These are phyloP conservation scores for Xylaria bambusicola DNA, from an alignment of 495 filamentous ascomycete genomes.

Conservation along the genomic window DNA sequence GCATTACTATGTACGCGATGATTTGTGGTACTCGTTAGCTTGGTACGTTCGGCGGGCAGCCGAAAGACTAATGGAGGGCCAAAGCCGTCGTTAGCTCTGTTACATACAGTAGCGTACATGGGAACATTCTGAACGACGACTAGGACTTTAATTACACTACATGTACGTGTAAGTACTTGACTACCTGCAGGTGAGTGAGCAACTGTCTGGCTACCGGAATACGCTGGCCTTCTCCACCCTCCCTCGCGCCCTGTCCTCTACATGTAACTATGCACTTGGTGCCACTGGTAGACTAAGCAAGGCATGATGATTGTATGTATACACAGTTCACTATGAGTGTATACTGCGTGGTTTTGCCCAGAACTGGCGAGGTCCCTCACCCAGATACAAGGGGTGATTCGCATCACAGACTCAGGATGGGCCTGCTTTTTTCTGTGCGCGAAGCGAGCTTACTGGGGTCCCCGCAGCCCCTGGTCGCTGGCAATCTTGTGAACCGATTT, in stretches of 20 bases:
- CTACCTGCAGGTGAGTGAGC: neutral
- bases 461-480: conserved; percentile 32
- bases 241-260: conserved; percentile 11
- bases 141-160: neutral
- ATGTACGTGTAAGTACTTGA: neutral
- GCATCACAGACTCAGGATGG: conserved; percentile 21
- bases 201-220: conserved; percentile 1
- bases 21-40: conserved; percentile 4
- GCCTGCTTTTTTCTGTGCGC: conserved; percentile 41
- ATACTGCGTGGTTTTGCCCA: no score
- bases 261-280: neutral
- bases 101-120: neutral
- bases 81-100: neutral
- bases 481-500: conserved; percentile 43
- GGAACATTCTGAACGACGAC: conserved; percentile 3
- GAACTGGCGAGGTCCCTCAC: conserved; percentile 1
- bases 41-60: conserved; percentile 10
- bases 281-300: conserved; percentile 8
- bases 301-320: conserved; percentile 1
- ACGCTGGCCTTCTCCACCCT: conserved; percentile 8
- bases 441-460: conserved; percentile 51
- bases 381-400: conserved; percentile 4
- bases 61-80: conserved; percentile 3
- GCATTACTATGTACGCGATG: neutral
- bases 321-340: neutral